Evolutionary conservation across 495 filamentous ascomycete genomes (phyloP).

Genomic region (Neurospora discreta): DNA sequence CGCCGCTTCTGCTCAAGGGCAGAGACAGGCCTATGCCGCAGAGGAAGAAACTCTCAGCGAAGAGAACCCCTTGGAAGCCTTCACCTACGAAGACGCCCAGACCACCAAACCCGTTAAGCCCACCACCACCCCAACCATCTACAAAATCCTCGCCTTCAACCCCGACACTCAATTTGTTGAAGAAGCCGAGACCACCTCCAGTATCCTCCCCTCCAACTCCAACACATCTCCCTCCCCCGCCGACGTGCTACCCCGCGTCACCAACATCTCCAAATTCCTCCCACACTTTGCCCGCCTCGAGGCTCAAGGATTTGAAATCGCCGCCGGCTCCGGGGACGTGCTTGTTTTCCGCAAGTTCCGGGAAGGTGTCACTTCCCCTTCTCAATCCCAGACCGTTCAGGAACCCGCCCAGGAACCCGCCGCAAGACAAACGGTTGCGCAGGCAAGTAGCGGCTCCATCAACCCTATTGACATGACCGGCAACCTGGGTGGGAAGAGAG

Average conservation of each 20-base stretch:
- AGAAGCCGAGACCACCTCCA: constrained; percentile 51
- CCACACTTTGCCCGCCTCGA: constrained; percentile 55
- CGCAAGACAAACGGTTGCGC: too few species aligned
- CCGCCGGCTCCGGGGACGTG: constrained; percentile 56
- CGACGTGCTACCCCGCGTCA: constrained; percentile 55
- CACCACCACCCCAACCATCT: constrained; percentile 22
- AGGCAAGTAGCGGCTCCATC: constrained; percentile 3
- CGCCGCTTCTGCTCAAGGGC: not conserved
- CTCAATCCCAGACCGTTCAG: not conserved
- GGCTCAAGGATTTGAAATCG: constrained; percentile 60
- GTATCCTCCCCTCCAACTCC: constrained; percentile 31
- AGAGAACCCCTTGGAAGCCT: constrained; percentile 21
- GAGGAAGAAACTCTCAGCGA: constrained; percentile 8
- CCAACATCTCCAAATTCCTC: constrained; percentile 61
- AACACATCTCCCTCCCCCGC: constrained; percentile 35
- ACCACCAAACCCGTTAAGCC: constrained; percentile 20
- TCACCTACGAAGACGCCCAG: constrained; percentile 19
- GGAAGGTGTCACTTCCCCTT: constrained; percentile 6
- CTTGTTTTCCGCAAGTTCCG: constrained; percentile 59
- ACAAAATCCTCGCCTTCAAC: constrained; percentile 68
- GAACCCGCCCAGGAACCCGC: too few species aligned
- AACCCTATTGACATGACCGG: constrained; percentile 48
- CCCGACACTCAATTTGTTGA: constrained; percentile 47
- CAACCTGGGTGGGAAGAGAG: constrained; percentile 5
- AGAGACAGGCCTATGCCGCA: not conserved